A percentile compares a stretch with the other conserved stretches of the same genome.
These are phyloP conservation scores for Trichoderma pleuroti DNA, from an alignment of 2,329 filamentous ascomycete genomes.

Conservation along the genomic window DNA sequence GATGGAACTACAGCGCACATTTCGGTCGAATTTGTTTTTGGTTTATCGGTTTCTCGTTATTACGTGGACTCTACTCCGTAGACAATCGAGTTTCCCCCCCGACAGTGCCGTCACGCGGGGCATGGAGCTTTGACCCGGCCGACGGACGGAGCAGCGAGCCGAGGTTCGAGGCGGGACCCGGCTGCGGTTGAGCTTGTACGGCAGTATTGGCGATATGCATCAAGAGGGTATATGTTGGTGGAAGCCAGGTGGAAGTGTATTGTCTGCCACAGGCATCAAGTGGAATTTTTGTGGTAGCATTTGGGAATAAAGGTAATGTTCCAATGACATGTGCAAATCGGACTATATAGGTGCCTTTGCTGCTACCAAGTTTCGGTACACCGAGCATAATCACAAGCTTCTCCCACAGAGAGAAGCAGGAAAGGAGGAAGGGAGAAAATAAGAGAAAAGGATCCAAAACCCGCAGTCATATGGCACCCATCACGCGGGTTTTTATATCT, in stretches of 20 bases:
- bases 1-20: not conserved
- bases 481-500: constrained; percentile 3
- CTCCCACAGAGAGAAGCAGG: not conserved
- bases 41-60: not conserved
- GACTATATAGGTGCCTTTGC: not conserved
- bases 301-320: not conserved
- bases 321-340: not conserved
- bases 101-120: not conserved
- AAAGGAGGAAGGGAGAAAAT: not conserved
- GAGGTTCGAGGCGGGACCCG: constrained; percentile 14
- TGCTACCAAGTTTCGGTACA: not conserved
- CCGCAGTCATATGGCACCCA: constrained; percentile 2
- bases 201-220: not conserved
- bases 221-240: not conserved
- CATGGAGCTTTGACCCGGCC: not conserved
- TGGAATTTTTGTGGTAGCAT: not conserved
- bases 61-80: not conserved
- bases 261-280: not conserved
- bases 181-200: not conserved
- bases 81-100: not conserved
- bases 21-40: not conserved
- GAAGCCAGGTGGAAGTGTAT: not conserved
- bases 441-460: not conserved
- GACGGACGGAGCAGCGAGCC: not conserved
- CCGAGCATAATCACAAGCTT: not conserved